A percentile compares a stretch with the other conserved stretches of the same genome.
Evolutionary conservation across 805 yeast species (phyloP).

Genomic region (Lachancea nothofagi): DNA sequence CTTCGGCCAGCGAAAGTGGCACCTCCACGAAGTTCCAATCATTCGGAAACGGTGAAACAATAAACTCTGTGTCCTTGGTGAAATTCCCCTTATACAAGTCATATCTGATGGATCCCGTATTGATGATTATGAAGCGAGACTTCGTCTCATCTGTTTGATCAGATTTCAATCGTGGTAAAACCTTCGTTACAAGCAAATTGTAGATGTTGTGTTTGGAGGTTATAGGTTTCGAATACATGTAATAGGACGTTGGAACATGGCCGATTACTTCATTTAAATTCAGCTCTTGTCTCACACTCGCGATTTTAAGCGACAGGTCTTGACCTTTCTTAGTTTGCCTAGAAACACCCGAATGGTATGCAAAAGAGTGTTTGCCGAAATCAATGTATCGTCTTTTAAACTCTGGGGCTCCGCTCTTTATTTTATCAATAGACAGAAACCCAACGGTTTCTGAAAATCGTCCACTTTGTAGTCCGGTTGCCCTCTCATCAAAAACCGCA

Average conservation of each 20-base stretch:
- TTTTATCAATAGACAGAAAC: constrained; percentile 55
- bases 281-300: constrained; percentile 41
- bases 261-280: constrained; percentile 56
- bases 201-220: constrained; percentile 53
- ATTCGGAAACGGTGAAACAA: constrained; percentile 80
- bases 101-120: constrained; percentile 85
- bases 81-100: constrained; percentile 82
- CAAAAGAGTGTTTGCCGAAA: constrained; percentile 67
- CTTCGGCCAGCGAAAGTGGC: constrained; percentile 51
- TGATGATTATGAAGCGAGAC: constrained; percentile 57
- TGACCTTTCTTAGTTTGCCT: constrained; percentile 40
- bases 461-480: constrained; percentile 87
- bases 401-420: constrained; percentile 20
- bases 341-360: constrained; percentile 46
- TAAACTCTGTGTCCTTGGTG: constrained; percentile 72
- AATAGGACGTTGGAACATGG: constrained; percentile 58
- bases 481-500: constrained; percentile 53
- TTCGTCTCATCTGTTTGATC: constrained; percentile 25
- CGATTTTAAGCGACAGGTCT: constrained; percentile 41
- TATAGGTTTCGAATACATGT: constrained; percentile 61
- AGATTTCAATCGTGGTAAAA: constrained; percentile 41
- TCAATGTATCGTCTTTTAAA: constrained; percentile 72
- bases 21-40: constrained; percentile 66
- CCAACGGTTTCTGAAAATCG: constrained; percentile 93
- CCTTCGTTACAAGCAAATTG: constrained; percentile 49